Percentiles rank a stretch among this genome's conserved stretches.
phyloP scores from a whole-genome alignment of 2,329 filamentous ascomycete genomes.

The Allantophomopsis lycopodina region DNA sequence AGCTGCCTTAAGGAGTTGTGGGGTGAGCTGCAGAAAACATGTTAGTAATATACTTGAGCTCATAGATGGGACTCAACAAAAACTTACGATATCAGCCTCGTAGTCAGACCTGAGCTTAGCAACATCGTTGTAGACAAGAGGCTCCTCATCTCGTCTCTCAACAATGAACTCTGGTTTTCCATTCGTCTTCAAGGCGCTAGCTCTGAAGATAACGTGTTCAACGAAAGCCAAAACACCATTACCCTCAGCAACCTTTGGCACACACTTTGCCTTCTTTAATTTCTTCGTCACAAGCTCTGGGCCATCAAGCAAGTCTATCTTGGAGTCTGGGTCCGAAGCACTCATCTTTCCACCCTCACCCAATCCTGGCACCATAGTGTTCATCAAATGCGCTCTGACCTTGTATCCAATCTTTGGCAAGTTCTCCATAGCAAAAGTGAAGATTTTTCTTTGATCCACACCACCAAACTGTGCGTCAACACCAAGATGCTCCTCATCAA shows the following conservation, averaged over 20 bases:
- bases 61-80: not conserved
- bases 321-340: constrained; percentile 61
- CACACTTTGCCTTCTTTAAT: constrained; percentile 71
- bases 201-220: constrained; percentile 75
- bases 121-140: constrained; percentile 68
- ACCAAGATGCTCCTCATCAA: constrained; percentile 80
- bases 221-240: constrained; percentile 83
- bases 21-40: constrained; percentile 44
- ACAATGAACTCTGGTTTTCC: constrained; percentile 53
- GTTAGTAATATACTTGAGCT: not conserved
- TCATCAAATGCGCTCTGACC: constrained; percentile 57
- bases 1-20: constrained; percentile 79
- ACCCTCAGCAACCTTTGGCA: constrained; percentile 62
- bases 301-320: constrained; percentile 84
- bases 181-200: constrained; percentile 42
- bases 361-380: constrained; percentile 82
- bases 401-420: constrained; percentile 78
- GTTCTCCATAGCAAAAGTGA: constrained; percentile 72
- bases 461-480: constrained; percentile 85
- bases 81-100: constrained; percentile 55
- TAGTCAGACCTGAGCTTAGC: constrained; percentile 70
- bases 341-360: constrained; percentile 75
- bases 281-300: constrained; percentile 68
- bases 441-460: constrained; percentile 80
- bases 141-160: constrained; percentile 54